Conservation (phyloP, 2,329 filamentous ascomycete genomes). For the Aspergillus sp. region DNA sequence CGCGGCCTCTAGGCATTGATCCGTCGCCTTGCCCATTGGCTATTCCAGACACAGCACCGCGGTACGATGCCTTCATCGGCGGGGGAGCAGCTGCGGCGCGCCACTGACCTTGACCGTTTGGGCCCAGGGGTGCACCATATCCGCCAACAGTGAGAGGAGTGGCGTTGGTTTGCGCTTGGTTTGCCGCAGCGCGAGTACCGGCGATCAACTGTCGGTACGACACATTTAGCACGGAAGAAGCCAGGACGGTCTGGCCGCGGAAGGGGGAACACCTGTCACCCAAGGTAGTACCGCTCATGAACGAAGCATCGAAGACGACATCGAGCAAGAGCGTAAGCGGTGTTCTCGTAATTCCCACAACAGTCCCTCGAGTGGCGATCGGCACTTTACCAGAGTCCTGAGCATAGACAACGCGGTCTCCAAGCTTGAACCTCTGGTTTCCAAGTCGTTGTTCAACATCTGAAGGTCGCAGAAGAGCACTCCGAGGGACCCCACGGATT, state of each 20-base stretch:
- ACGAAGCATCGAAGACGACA: conserved; percentile 85
- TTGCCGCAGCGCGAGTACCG: conserved; percentile 33
- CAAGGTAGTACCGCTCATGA: conserved; percentile 94
- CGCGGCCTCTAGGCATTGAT: conserved; percentile 26
- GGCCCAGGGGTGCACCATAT: conserved; percentile 50
- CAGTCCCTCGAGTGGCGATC: conserved; percentile 81
- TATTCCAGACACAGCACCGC: conserved; percentile 47
- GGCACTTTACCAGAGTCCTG: conserved; percentile 90
- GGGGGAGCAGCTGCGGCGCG: conserved; percentile 48
- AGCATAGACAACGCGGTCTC: conserved; percentile 87
- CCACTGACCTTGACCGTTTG: conserved; percentile 54
- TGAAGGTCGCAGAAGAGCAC: conserved; percentile 80
- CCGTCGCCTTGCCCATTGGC: conserved; percentile 30
- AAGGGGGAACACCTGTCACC: conserved; percentile 87
- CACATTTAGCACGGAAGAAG: conserved; percentile 82
- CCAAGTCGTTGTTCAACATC: conserved; percentile 91
- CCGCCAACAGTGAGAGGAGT: conserved; percentile 47
- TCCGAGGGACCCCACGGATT: conserved; percentile 72
- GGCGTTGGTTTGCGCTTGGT: conserved; percentile 49
- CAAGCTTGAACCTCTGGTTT: conserved; percentile 72
- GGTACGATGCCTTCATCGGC: conserved; percentile 52
- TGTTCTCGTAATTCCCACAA: conserved; percentile 89
- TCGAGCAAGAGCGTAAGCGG: conserved; percentile 75
- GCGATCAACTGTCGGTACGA: conserved; percentile 72
- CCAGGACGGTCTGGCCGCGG: conserved; percentile 83